These are phyloP conservation scores for Westerdykella aurantiaca DNA, from an alignment of 2,329 filamentous ascomycete genomes.

Conservation along the genomic window DNA sequence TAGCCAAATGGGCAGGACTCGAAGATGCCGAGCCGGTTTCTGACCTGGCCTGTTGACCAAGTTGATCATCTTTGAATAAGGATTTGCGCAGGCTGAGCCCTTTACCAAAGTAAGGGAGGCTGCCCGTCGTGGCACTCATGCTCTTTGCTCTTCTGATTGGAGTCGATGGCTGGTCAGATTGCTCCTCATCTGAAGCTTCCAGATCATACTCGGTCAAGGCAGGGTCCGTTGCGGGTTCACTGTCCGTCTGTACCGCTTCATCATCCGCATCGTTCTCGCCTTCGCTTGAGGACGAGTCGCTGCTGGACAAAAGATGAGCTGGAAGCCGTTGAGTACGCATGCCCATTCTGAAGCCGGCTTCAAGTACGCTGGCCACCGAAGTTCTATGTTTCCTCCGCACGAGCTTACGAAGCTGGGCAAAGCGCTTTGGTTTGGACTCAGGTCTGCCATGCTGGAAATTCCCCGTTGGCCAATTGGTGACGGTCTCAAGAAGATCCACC, in stretches of 20 bases:
- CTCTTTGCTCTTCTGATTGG: constrained; percentile 18
- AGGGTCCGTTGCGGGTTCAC: constrained; percentile 27
- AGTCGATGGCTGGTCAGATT: constrained; percentile 13
- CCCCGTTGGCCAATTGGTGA: constrained; percentile 48
- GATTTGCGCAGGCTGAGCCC: constrained; percentile 25
- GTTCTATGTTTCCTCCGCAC: constrained; percentile 53
- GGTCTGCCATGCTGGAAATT: constrained; percentile 48
- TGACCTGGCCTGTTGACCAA: constrained; percentile 11
- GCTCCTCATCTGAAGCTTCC: constrained; percentile 27
- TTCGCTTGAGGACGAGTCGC: constrained; percentile 37
- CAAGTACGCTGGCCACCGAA: constrained; percentile 44
- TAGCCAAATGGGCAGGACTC: constrained; percentile 9
- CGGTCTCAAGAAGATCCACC: constrained; percentile 40
- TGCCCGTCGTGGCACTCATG: constrained; percentile 10
- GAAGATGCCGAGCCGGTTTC: constrained; percentile 20
- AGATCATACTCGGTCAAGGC: constrained; percentile 33
- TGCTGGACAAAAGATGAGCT: constrained; percentile 52
- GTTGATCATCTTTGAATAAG: constrained; percentile 19
- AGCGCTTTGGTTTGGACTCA: constrained; percentile 41
- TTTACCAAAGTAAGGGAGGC: constrained; percentile 21
- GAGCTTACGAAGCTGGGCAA: constrained; percentile 57
- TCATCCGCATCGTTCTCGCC: constrained; percentile 19
- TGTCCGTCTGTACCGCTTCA: constrained; percentile 28
- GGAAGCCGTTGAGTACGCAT: constrained; percentile 71
- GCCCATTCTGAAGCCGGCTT: constrained; percentile 60